phyloP scores from a whole-genome alignment of 2,329 filamentous ascomycete species.

The Venturia pyrina region DNA sequence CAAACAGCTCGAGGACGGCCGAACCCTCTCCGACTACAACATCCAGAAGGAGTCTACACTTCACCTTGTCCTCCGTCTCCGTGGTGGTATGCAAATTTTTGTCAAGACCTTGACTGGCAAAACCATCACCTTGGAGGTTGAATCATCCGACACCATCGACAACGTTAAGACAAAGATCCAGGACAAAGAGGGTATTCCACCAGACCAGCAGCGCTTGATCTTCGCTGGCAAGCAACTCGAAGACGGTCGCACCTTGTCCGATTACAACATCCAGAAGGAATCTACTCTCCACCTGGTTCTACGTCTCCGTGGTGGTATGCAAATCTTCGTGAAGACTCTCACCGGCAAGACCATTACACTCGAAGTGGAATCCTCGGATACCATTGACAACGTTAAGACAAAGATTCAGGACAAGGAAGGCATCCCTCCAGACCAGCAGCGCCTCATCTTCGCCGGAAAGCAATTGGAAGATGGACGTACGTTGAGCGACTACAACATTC shows the following conservation, averaged over 20 bases:
- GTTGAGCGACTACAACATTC: conserved; percentile 56
- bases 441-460: conserved; percentile 51
- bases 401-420: conserved; percentile 99
- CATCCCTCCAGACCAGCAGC: conserved; percentile 55
- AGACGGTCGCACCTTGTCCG: conserved; percentile 45
- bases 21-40: conserved; percentile 87
- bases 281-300: conserved; percentile 66
- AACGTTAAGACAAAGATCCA: conserved; percentile 39
- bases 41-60: conserved; percentile 77
- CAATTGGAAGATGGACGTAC: conserved; percentile 49
- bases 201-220: conserved; percentile 48
- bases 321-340: conserved; percentile 55
- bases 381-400: conserved; percentile 91
- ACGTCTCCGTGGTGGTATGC: conserved; percentile 56
- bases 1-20: conserved; percentile 93
- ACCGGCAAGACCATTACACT: conserved; percentile 57
- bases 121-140: conserved; percentile 39
- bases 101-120: conserved; percentile 53
- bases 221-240: conserved; percentile 50
- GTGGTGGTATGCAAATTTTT: conserved; percentile 55
- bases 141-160: conserved; percentile 31
- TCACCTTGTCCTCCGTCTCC: conserved; percentile 65
- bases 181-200: conserved; percentile 50
- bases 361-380: conserved; percentile 64
- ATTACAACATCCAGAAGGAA: conserved; percentile 88